Base-by-base conservation (phyloP, 768 basidiomycete genomes). In the Mycena filopes region DNA sequence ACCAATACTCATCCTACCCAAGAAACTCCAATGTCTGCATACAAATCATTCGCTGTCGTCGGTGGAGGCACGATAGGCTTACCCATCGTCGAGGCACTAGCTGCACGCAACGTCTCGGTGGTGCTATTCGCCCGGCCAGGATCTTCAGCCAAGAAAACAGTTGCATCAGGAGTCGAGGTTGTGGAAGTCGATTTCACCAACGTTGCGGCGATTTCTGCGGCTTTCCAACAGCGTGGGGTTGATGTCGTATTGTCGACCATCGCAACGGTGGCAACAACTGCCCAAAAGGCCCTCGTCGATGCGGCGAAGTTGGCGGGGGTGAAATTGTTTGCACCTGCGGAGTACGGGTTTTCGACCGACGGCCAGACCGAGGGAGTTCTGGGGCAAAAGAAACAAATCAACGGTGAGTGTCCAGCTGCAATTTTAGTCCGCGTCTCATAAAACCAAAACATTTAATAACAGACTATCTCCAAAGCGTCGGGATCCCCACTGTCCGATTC, bases 101-200 rank as follows among this genome's bases (percentile, higher is more conserved):
- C 91, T 66, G 60, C 88, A 83, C 71, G 94, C 16, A 63, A 63
- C 29, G 48, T 57, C 18, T 49, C 63, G 12, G 45, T 67, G 18
- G 36, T 73, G 31, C 68, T 68, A 7, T 63, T 73, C 55, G 47
- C 69, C n/a, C 67, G 69, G 31, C 41, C 63, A 16, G 45, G 60
- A 21, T 54, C 65, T 12, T 26, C 26, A 31, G 20, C 33, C 33
- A 33, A 12, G 13, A 63, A 64, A 25, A 50, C 40, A 4, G 55
- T 42, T 73, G 66, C 68, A 21, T 18, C 58, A 2, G 72, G 73
- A 36, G 75, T 71, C 20, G 68, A 71, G 26, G 47, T 74, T 8
- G 74, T 61, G 6, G 63, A 61, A n/a, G 75, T 76, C 29, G 73
- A 78, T 43, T 78, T 77, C 55, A 25, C 67, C 1, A 70, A 78